A percentile compares a stretch with the other conserved stretches of the same genome.
Evolutionary conservation across 1,139 yeast genomes (phyloP).

Genomic region (Lodderomyces theae): DNA sequence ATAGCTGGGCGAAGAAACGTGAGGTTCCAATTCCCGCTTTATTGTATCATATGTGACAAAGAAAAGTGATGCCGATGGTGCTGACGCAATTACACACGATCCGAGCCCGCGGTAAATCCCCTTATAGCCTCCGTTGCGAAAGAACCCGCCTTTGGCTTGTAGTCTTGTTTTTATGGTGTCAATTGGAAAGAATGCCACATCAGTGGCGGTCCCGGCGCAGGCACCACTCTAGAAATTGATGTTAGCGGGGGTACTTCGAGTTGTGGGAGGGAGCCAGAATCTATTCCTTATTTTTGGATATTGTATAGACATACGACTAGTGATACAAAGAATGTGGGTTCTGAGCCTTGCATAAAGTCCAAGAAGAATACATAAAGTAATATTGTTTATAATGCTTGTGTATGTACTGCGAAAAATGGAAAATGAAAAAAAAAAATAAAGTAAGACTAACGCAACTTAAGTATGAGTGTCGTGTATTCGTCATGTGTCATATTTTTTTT

Average conservation of each 20-base stretch:
- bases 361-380: too few species aligned
- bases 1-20: slow-evolving; percentile 35
- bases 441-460: too few species aligned
- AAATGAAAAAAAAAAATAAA: too few species aligned
- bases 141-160: slow-evolving; percentile 95
- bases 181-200: slow-evolving; percentile 90
- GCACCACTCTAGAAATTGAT: slow-evolving; percentile 68
- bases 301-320: background rate
- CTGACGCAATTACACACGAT: slow-evolving; percentile 90
- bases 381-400: too few species aligned
- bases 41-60: slow-evolving; percentile 84
- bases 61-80: slow-evolving; percentile 89
- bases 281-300: background rate
- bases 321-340: background rate
- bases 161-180: slow-evolving; percentile 92
- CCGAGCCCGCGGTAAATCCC: slow-evolving; percentile 93
- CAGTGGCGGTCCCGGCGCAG: slow-evolving; percentile 95
- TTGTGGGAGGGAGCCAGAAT: background rate
- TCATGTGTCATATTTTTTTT: too few species aligned
- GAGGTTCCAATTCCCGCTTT: slow-evolving; percentile 47
- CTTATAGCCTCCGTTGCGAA: slow-evolving; percentile 84
- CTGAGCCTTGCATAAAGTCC: background rate
- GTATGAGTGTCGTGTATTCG: too few species aligned
- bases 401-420: too few species aligned
- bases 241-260: background rate